Evolutionary conservation across 208 protist species (phyloP), one percentile per base, ranked within the genome.

Genomic region (Trypanosoma congolense): DNA sequence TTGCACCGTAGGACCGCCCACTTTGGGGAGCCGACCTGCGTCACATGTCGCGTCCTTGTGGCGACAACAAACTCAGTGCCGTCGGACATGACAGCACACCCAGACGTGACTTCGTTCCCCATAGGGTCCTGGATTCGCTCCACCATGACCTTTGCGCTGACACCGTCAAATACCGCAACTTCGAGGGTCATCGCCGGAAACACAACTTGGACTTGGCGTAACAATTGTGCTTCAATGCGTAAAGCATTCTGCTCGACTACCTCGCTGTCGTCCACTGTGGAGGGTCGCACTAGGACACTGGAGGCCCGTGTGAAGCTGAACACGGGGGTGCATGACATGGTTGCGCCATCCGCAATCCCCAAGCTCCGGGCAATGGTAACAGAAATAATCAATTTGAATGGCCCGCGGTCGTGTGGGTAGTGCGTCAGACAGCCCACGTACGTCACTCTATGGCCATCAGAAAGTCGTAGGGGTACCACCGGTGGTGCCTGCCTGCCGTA

Each of bases 221-320:
- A 74, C 48, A 96, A 65, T 44, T 82, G 49, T 25, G 62, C 61
- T 70, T 96, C 88, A 65, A 96, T 90, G 21, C 61, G 77, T 28
- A 77, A 21, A 16, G 84, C 83, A 58, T 96, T 96, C 44, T 88
- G 75, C 61, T 96, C 92, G 50, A 96, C 83, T 33, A 96, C 84
- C 61, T 96, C 92, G 48, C 85, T 93, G 44, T 96, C 92, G 56
- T 95, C 84, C 33, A 96, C 83, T 19, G 85, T 89, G 8, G 87
- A 50, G 19, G 88, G 88, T 31, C 62, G 51, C 26, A 95, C 92
- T 14, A 93, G 50, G 21, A 96, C 87, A 43, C 74, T 77, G 14
- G 74, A 77, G 21, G 87, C 89, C 19, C 65, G 67, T 6, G 61
- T 62, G 19, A 62, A 51, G 14, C 72, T 51, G 44, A 75, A 69